phyloP scores from a whole-genome alignment of 345 rosid species.

The Aegle marmelos region DNA sequence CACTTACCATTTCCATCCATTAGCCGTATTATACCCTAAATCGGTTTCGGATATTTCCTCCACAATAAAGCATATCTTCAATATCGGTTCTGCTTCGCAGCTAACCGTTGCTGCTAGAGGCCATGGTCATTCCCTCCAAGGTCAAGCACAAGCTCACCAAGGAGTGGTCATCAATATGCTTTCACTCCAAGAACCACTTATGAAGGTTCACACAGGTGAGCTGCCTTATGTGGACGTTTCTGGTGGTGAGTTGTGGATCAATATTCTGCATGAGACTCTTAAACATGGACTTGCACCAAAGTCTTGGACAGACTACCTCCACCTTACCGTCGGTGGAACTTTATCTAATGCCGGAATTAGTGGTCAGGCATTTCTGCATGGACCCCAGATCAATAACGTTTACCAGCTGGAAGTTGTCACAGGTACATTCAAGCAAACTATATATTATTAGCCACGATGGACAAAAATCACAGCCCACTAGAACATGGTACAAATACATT shows the following conservation, averaged over 20 bases:
- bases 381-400: constrained; percentile 88
- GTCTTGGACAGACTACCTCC: constrained; percentile 98
- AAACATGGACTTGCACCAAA: constrained; percentile 78
- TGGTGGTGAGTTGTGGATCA: constrained; percentile 90
- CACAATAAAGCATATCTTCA: constrained; percentile 45
- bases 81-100: constrained; percentile 57
- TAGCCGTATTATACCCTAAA: constrained; percentile 70
- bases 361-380: constrained; percentile 87
- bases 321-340: constrained; percentile 90
- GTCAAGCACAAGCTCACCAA: constrained; percentile 80
- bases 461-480: neutral
- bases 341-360: constrained; percentile 90
- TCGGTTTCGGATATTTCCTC: constrained; percentile 81
- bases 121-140: constrained; percentile 91
- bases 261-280: constrained; percentile 74
- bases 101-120: constrained; percentile 93
- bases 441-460: neutral
- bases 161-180: constrained; percentile 87
- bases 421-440: constrained; percentile 45
- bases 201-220: constrained; percentile 43
- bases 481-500: neutral
- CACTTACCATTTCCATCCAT: constrained; percentile 56
- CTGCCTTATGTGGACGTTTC: constrained; percentile 77
- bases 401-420: constrained; percentile 85
- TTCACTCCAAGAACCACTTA: constrained; percentile 47